Conservation (phyloP, 1,139 yeast genomes). For the Williopsis jadinii region DNA sequence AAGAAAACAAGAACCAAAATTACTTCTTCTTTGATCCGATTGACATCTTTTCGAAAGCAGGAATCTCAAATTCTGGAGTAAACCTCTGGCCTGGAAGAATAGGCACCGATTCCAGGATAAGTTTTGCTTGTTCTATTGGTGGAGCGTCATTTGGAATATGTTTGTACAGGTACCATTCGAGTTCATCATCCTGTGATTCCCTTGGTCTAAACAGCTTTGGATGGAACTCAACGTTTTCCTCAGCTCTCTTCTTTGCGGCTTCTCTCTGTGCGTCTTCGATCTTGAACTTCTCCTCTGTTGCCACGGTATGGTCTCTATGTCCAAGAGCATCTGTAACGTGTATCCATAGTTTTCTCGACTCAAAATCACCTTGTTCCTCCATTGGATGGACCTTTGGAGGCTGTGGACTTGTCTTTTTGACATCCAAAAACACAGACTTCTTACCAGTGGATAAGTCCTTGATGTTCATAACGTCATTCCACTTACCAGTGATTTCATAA, state of each 20-base stretch:
- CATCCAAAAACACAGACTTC: constrained; percentile 57
- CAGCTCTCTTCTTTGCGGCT: constrained; percentile 63
- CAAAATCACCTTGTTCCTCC: constrained; percentile 71
- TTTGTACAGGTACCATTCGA: constrained; percentile 64
- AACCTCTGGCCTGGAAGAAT: constrained; percentile 71
- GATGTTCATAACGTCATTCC: constrained; percentile 84
- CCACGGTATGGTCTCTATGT: constrained; percentile 65
- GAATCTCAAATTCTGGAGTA: constrained; percentile 56
- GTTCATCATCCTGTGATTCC: constrained; percentile 32
- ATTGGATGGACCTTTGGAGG: constrained; percentile 73
- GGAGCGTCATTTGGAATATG: constrained; percentile 38
- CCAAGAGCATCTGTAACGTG: constrained; percentile 75
- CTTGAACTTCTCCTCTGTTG: constrained; percentile 81
- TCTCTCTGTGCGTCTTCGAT: constrained; percentile 82
- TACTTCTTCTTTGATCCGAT: constrained; percentile 1
- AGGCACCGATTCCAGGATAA: constrained; percentile 60
- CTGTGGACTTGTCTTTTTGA: constrained; percentile 41
- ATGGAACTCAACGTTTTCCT: constrained; percentile 72
- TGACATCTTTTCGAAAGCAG: constrained; percentile 50
- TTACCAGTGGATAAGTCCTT: constrained; percentile 40
- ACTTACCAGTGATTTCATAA: constrained; percentile 75
- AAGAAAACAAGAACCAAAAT: background rate
- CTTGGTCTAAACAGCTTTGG: constrained; percentile 65
- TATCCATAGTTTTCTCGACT: constrained; percentile 79
- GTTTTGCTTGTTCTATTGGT: constrained; percentile 45